Evolutionary conservation across 208 protist species (phyloP), one percentile per base, ranked within the genome.

Genomic region (Zelonia costaricensis): DNA sequence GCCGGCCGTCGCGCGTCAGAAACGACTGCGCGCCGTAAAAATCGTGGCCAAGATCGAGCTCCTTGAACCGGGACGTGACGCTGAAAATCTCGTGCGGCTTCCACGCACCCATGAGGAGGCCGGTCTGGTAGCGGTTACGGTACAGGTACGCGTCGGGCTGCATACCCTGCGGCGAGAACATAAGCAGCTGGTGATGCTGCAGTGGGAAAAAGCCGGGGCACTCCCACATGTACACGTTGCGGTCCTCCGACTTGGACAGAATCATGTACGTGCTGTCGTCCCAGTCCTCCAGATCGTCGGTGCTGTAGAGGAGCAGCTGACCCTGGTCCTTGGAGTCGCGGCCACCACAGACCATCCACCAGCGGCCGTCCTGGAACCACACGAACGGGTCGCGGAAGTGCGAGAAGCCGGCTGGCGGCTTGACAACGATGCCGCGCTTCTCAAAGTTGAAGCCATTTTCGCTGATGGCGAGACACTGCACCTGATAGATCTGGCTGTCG

Each of bases 381-480:
- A 87, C 81, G 45, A 68, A 65, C 6, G 81, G 81, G 20, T 81
- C 76, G 4, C 76, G 60, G 40, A 80, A 87, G 25, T 87, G 76
- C 2, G 69, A 69, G 35, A 84, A 87, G 4, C 66, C 70, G n/a
- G 81, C 73, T 5, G 81, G 81, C 13, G 81, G 81, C 48, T 87
- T 87, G n/a, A 87, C 81, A 27, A 87, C 76, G 40, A 87, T 87
- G 16, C 81, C 81, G 8, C 63, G 67, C 57, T 87, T 87, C 40
- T 87, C 76, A 57, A 87, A 87, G 33, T 47, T 74, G 22, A 87
- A 87, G 1, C 81, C 81, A 48, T 87, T 80, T 30, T 87, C 81
- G 35, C 81, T 87, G 15, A 87, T 75, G n/a, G 81, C 81, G 16
- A 87, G 67, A 44, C 81, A 87, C 45, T 87, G 81, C 40, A 87